Percentiles rank a stretch among this genome's conserved stretches.
phyloP scores from a whole-genome alignment of 495 filamentous ascomycete species.

The Pseudevernia furfuracea region DNA sequence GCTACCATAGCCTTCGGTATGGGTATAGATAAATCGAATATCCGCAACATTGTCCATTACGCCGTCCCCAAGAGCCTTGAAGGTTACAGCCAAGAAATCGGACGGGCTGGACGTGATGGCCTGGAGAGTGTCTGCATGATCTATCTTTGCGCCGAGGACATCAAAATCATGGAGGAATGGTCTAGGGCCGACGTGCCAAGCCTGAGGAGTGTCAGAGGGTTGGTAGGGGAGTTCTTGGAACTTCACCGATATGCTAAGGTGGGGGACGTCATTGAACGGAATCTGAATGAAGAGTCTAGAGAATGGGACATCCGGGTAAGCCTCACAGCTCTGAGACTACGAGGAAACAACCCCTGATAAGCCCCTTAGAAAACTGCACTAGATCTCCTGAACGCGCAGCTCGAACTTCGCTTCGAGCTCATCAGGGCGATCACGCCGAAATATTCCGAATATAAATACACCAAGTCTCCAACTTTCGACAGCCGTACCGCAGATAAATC shows the following conservation, averaged over 20 bases:
- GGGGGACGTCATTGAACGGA: conserved; percentile 41
- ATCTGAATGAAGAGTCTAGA: conserved; percentile 34
- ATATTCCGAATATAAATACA: conserved; percentile 46
- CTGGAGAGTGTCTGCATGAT: conserved; percentile 45
- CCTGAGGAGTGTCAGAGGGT: conserved; percentile 33
- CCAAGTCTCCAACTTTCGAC: conserved; percentile 28
- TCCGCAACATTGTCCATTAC: conserved; percentile 52
- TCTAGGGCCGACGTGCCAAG: conserved; percentile 50
- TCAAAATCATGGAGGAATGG: conserved; percentile 47
- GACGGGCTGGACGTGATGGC: conserved; percentile 50
- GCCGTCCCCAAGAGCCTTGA: conserved; percentile 48
- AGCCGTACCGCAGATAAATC: conserved; percentile 28
- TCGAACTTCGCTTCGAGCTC: conserved; percentile 48
- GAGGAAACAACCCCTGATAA: background rate
- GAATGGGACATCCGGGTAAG: conserved; percentile 41
- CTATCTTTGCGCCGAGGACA: conserved; percentile 45
- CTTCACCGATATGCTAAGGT: conserved; percentile 23
- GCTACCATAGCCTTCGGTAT: conserved; percentile 57
- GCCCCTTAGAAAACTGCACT: conserved; percentile 31
- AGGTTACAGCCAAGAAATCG: conserved; percentile 54
- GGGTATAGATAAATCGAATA: conserved; percentile 53
- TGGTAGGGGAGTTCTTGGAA: conserved; percentile 43
- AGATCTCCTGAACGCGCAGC: conserved; percentile 41
- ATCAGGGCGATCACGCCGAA: conserved; percentile 49
- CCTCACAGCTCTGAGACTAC: background rate